Percentiles rank a stretch among this genome's conserved stretches.
phyloP scores from a whole-genome alignment of 495 filamentous ascomycete genomes.

The Daldinia decipiens region DNA sequence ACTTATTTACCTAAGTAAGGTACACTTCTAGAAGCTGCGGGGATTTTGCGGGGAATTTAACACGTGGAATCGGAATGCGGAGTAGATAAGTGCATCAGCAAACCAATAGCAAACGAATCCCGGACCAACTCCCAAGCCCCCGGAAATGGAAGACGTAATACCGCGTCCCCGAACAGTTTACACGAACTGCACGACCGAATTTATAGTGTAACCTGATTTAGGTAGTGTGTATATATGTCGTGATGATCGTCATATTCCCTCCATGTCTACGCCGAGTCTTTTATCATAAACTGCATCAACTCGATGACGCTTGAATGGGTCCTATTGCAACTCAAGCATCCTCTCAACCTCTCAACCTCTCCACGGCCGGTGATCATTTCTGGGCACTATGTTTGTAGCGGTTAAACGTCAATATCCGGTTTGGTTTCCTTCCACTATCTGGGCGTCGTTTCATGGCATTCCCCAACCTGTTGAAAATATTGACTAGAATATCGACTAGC shows the following conservation, averaged over 20 bases:
- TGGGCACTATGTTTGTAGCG: slow-evolving; percentile 28
- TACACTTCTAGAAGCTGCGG: too few species aligned
- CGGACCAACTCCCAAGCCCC: slow-evolving; percentile 3
- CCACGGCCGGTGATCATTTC: slow-evolving; percentile 19
- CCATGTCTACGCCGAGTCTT: slow-evolving; percentile 28
- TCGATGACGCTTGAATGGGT: slow-evolving; percentile 1
- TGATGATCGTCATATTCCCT: slow-evolving; percentile 1
- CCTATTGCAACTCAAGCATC: slow-evolving; percentile 10
- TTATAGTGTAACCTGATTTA: slow-evolving; percentile 6
- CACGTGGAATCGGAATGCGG: background rate
- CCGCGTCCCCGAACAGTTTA: slow-evolving; percentile 16
- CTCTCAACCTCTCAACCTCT: slow-evolving; percentile 11
- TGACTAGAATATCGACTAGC: background rate
- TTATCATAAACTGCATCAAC: slow-evolving; percentile 17
- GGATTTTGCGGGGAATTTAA: background rate
- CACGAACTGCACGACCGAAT: background rate
- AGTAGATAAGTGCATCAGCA: background rate
- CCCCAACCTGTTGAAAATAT: slow-evolving; percentile 5
- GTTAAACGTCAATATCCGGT: slow-evolving; percentile 39
- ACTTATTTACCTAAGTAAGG: too few species aligned
- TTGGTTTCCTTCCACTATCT: slow-evolving; percentile 11
- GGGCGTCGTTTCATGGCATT: background rate
- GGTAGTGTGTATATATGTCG: slow-evolving; percentile 14
- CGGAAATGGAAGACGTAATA: slow-evolving; percentile 15
- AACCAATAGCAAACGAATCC: background rate